Evolutionary conservation across 352 stramenopile genomes (phyloP).

Genomic region (Phytophthora multivora): DNA sequence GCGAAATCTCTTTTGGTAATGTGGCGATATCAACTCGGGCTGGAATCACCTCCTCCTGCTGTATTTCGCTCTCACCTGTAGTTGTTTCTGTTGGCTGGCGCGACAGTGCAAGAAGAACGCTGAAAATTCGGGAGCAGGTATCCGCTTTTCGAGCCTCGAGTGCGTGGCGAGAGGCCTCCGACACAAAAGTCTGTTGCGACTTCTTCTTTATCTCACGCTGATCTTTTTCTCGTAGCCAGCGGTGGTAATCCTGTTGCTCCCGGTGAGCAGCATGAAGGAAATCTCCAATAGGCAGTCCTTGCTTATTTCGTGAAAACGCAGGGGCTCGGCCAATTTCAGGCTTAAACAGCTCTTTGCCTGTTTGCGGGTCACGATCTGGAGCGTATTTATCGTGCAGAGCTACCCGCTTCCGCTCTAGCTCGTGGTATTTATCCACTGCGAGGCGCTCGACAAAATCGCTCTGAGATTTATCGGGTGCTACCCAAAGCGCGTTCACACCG

Average conservation of each 20-base stretch:
- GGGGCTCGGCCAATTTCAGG: slow-evolving; percentile 67
- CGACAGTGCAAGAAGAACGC: slow-evolving; percentile 31
- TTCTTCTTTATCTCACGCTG: slow-evolving; percentile 49
- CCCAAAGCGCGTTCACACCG: slow-evolving; percentile 73
- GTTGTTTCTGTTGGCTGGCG: slow-evolving; percentile 2
- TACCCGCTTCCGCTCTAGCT: slow-evolving; percentile 59
- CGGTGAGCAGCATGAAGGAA: slow-evolving; percentile 72
- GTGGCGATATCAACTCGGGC: slow-evolving; percentile 39
- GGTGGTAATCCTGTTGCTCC: slow-evolving; percentile 69
- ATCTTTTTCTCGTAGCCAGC: slow-evolving; percentile 49
- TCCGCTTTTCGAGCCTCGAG: slow-evolving; percentile 63
- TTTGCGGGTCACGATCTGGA: slow-evolving; percentile 57
- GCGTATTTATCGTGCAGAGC: slow-evolving; percentile 73
- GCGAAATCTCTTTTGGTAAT: slow-evolving; percentile 61
- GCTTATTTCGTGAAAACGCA: slow-evolving; percentile 74
- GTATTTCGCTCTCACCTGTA: slow-evolving; percentile 1
- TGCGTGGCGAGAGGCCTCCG: slow-evolving; percentile 54
- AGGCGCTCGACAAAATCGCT: slow-evolving; percentile 72
- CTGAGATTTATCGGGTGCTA: slow-evolving; percentile 34
- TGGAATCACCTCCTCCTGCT: slow-evolving; percentile 32
- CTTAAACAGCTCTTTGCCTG: slow-evolving; percentile 70
- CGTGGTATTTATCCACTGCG: slow-evolving; percentile 69
- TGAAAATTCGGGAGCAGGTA: slow-evolving; percentile 65
- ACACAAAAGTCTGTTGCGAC: slow-evolving; percentile 60
- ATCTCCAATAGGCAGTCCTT: slow-evolving; percentile 70